Evolutionary conservation across 2,329 filamentous ascomycete genomes (phyloP).

Genomic region (Coniochaeta prunicola): DNA sequence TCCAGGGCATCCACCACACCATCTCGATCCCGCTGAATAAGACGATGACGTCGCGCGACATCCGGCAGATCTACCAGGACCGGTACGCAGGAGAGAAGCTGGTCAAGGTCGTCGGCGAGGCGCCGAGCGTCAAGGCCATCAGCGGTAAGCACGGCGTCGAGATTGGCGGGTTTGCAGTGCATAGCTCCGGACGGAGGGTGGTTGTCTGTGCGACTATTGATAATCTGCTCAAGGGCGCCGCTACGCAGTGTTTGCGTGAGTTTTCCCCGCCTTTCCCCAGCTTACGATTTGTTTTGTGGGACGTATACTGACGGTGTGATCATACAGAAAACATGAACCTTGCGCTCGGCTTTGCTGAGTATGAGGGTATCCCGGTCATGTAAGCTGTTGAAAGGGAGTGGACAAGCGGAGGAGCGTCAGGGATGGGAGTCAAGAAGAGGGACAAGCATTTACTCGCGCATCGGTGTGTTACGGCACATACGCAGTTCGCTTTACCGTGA

Average conservation of each 20-base stretch:
- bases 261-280: constrained; percentile 17
- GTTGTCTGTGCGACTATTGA: constrained; percentile 94
- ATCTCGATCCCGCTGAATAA: constrained; percentile 84
- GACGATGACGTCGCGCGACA: constrained; percentile 83
- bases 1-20: constrained; percentile 89
- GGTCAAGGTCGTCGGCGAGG: constrained; percentile 84
- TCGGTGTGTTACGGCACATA: not conserved
- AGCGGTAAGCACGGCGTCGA: constrained; percentile 81
- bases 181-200: constrained; percentile 80
- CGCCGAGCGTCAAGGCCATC: constrained; percentile 79
- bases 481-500: not conserved
- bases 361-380: constrained; percentile 69
- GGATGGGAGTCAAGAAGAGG: not conserved
- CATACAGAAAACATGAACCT: constrained; percentile 82
- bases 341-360: constrained; percentile 81
- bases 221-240: constrained; percentile 87
- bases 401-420: not conserved
- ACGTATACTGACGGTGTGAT: constrained; percentile 6
- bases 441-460: not conserved
- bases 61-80: constrained; percentile 92
- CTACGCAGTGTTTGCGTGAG: constrained; percentile 86
- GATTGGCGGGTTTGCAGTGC: constrained; percentile 92
- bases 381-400: constrained; percentile 12
- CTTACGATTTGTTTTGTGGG: constrained; percentile 4
- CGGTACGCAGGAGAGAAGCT: constrained; percentile 93